These are phyloP conservation scores for Venturia oleaginea DNA, from an alignment of 2,329 filamentous ascomycete genomes.

Conservation along the genomic window DNA sequence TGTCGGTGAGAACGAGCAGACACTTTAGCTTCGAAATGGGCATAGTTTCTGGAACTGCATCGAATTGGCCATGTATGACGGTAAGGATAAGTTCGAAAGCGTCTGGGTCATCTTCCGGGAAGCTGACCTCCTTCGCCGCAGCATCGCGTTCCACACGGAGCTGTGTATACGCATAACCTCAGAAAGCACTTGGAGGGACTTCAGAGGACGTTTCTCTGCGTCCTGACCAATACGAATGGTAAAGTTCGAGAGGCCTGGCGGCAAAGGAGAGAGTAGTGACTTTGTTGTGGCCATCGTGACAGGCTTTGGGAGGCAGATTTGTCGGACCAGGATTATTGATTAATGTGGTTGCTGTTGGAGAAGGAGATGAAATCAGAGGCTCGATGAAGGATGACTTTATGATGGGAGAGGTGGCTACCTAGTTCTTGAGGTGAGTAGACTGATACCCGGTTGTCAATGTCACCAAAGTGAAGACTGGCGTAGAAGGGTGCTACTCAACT, in stretches of 20 bases:
- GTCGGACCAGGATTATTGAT: no score
- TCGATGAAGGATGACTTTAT: no score
- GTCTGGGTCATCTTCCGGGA: slow-evolving; percentile 5
- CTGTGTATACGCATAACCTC: background rate
- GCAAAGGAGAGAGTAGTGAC: background rate
- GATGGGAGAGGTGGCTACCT: no score
- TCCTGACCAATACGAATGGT: background rate
- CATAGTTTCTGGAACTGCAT: background rate
- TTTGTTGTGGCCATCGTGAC: background rate
- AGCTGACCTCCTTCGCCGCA: background rate
- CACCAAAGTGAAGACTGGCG: no score
- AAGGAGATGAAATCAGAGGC: no score
- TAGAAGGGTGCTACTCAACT: no score
- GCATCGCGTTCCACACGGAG: background rate
- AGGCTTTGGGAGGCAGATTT: background rate
- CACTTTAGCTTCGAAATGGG: background rate
- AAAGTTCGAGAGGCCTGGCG: background rate
- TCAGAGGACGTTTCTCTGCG: background rate
- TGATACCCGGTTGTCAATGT: no score
- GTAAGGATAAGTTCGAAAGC: background rate
- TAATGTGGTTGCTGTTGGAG: no score
- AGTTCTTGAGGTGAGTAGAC: no score
- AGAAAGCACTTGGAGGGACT: background rate
- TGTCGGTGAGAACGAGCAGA: background rate
- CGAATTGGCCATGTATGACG: background rate